Evolutionary conservation across 495 filamentous ascomycete species (phyloP).

Genomic region (Pseudomonodictys pantanalensis): DNA sequence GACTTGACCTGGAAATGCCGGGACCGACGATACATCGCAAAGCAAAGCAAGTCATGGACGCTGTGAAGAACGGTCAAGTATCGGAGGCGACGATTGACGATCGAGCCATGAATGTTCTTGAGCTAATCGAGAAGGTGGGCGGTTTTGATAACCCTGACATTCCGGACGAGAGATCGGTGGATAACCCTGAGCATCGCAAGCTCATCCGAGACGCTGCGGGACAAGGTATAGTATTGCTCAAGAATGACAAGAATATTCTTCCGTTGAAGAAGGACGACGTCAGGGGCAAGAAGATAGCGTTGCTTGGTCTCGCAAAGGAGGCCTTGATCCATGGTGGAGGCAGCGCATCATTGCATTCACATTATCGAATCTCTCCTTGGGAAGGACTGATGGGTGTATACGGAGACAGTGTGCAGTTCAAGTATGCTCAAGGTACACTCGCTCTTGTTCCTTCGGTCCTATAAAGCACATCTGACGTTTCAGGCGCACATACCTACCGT

Average conservation of each 20-base stretch:
- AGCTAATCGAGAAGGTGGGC: conserved; percentile 17
- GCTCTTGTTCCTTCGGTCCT: background rate
- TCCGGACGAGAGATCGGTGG: conserved; percentile 16
- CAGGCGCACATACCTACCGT: conserved; percentile 19
- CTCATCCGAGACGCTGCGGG: conserved; percentile 21
- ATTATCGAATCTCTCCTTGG: conserved; percentile 22
- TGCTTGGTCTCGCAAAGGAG: conserved; percentile 17
- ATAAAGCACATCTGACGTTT: background rate
- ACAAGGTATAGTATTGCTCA: conserved; percentile 24
- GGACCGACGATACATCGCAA: conserved; percentile 10
- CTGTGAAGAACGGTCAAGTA: conserved; percentile 8
- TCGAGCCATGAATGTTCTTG: conserved; percentile 21
- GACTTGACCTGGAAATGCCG: conserved; percentile 31
- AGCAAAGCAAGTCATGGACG: conserved; percentile 1
- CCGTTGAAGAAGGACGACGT: conserved; percentile 21
- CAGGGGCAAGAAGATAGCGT: conserved; percentile 18
- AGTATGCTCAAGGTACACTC: conserved; percentile 9
- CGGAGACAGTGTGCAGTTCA: conserved; percentile 14
- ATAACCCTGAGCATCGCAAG: conserved; percentile 15
- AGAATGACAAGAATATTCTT: conserved; percentile 24
- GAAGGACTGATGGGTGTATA: conserved; percentile 9
- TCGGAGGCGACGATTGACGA: conserved; percentile 5
- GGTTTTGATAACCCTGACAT: conserved; percentile 20
- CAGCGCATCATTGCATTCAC: conserved; percentile 16
- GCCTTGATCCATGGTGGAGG: conserved; percentile 23